Base-by-base conservation (phyloP, 148 eudicot genomes). In the Persicaria maculosa region DNA sequence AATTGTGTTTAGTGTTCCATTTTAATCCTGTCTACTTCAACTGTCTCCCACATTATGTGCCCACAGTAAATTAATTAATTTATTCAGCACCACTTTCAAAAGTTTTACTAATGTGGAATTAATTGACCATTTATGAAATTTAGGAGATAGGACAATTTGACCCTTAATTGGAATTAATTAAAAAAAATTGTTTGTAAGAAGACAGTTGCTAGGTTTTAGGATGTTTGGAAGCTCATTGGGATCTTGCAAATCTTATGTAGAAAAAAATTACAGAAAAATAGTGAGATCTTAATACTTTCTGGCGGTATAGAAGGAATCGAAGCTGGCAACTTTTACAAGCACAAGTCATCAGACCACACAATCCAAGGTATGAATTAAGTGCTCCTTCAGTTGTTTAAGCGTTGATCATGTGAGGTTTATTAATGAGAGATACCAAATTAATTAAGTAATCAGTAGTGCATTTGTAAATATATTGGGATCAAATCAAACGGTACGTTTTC, bases 301-400 rank as follows among this genome's bases (percentile, higher is more conserved):
- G 61, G 61, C 31, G 61, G 61, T 55, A 55, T 59, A 59, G 65
- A 59, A 59, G 65, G 65, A 59, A 59, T 59, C 65, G 65, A 59
- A 59, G 65, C 65, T 59, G 65, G 65, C 65, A 59, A 59, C 25
- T 59, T 59, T 59, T 59, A 59, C 65, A 59, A 59, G 65, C 65
- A 59, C 65, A 59, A 59, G 65, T 59, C 65, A 59, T 59, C 43
- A 59, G 65, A 59, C 65, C 65, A 22, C 65, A 59, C 65, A 59
- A 22, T 59, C 65, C 65, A 59, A 59, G 65, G 40, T 59, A 57
- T 57, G 25, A 57, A 57, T 17, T 57, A 57, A 17, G 62, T 57
- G 62, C 62, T 57, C 40, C 40, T 31, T 31, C 40, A 57, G 31
- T 57, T 57, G 62, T 57, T 59, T 22, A 59, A 59, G 65, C 25